Base-by-base conservation (phyloP, 1,284 basidiomycete species). In the Ceratobasidium sp. region DNA sequence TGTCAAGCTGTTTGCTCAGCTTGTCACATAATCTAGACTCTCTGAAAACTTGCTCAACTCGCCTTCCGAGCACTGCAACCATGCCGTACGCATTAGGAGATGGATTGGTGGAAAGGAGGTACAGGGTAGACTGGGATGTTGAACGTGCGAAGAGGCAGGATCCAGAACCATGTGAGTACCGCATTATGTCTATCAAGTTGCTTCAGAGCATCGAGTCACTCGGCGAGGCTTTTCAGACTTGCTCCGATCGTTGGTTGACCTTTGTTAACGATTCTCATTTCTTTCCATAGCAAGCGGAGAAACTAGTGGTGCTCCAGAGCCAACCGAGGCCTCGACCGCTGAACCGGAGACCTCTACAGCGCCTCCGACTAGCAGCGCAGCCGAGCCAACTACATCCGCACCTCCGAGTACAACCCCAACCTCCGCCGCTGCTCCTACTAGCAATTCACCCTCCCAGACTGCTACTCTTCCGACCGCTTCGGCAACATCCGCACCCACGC, bases 131-230 rank as follows among this genome's bases (percentile, higher is more conserved):
- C 23, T n/a, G 16, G 16, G 55, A 50, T 8, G 14, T 41, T 38
- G 43, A 41, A 44, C 55, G 57, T 13, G 38, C 9, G 21, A 43
- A 55, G 35, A 46, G 67, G 46, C 67, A 70, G 26, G 67, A 70
- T 44, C 67, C 67, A 55, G 67, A 30, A 41, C 41, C 67, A 32
- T 58, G 67, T 70, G 44, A 59, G 67, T 70, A 43, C 46, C 55
- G 55, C 23, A 44, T 44, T 43, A 23, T 13, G 18, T 6, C 46
- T 18, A 46, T 13, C 38, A 14, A 23, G 7, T 38, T 35, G 46
- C 13, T 62, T 62, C 59, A 43, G 58, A 62, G 35, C 59, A 47
- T 8, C 23, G 28, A 55, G 52, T 21, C 1, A 32, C 30, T 38
- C 35, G 35, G 35, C 35, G 35, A 5, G 35, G 11, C 11, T 38